Evolutionary conservation across 768 basidiomycete species (phyloP), one percentile per base, ranked within the genome.

Genomic region (Mrakia gelida): DNA sequence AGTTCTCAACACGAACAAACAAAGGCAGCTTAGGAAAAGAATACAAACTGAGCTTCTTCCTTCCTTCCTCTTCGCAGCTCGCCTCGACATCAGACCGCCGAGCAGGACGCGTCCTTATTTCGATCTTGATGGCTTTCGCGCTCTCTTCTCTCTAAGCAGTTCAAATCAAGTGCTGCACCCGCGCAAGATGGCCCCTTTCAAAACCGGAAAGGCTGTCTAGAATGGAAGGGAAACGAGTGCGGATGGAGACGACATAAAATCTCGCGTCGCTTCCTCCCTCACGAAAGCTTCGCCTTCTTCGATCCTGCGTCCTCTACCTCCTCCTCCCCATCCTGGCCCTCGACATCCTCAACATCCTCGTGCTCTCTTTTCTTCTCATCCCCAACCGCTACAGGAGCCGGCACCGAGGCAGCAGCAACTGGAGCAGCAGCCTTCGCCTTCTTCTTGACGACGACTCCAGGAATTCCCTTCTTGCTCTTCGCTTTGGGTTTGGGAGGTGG

Each of bases 371-470:
- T 67, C 34, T 67, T 67, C 30, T 10, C 65, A 38, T 38, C 65
- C 8, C 32, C 30, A 30, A 15, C 65, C 16, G 34, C 65, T 9
- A 21, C 65, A 34, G 34, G 28, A 67, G 65, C 65, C 8, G 30
- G 1, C 4, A 23, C n/a, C 16, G 32, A 65, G 2, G 26, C 28
- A 7, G 26, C 62, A n/a, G 32, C n/a, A n/a, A 15, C n/a, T 8
- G 62, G 63, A 18, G 41, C 61, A 18, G 28, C 45, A 26, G 52
- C 30, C 23, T 54, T 56, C 38, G 70, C 18, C 71, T 72, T 77
- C 71, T 77, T 77, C 71, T 77, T 77, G 56, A 77, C 70, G 38
- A 72, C 59, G 7, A 77, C 70, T 28, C 76, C 76, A 11, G 73
- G 65, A 5, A 72, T 65, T 32, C 73, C 65, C 32, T 65, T 56